Evolutionary conservation across 2,329 filamentous ascomycete genomes (phyloP), one percentile per base, ranked within the genome.

Genomic region (Nothopassalora personata): DNA sequence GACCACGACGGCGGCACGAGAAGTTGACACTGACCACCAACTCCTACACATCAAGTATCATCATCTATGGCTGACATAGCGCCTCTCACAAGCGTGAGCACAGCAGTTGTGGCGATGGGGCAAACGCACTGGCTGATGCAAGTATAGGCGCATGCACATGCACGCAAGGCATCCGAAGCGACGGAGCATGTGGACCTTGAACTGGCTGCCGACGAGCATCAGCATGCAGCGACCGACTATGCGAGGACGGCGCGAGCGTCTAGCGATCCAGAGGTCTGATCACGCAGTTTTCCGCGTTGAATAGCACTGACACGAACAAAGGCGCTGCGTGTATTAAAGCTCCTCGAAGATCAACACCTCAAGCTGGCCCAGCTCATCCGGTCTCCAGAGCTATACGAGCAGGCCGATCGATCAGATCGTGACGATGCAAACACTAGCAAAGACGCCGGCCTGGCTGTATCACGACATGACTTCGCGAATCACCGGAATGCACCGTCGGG

Each of bases 311-410:
- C 80, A 79, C 45, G 83, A 70, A 72, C 81, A 63, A 81, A 96
- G 80, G 93, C 92, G 13, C 76, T 96, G 53, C 86, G 94, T 54
- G 94, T 92, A 9, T 80, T 99, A 60, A 85, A 83, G 65, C 83
- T 97, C 2, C 86, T 99, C 59, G 91, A 97, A 74, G 83, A 89
- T 63, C 91, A 99, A 73, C 94, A 99, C 73, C 84, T 86, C 65
- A 86, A 86, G 62, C 86, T 97, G 11, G 91, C 92, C 15, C 85
- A 88, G 64, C 84, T 97, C 46, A 83, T 97, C 64, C 88, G 88
- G 69, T 83, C 88, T 47, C 87, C 89, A 39, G 66, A 69, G 56
- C 58, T 60, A 1, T 39, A 49, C 11, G 58, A 60, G 10, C 34
- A 34, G 23, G 11, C 39, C 4, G 57, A 60, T 36, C 34, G 33